Conservation (phyloP, 495 filamentous ascomycete genomes). For the Venustampulla echinocandica region DNA sequence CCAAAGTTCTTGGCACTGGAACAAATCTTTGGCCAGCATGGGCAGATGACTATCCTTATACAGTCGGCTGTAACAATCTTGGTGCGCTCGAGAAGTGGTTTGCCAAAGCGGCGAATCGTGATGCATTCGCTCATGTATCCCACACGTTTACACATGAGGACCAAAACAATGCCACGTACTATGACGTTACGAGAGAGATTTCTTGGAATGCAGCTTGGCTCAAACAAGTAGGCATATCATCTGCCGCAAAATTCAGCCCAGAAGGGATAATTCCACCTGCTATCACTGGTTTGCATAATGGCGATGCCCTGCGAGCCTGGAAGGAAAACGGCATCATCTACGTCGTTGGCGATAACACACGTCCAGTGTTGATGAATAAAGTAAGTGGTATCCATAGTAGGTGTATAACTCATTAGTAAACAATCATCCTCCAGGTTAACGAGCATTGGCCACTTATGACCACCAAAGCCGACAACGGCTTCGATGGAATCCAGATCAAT, state of each 20-base stretch:
- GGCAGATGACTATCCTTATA: constrained; percentile 41
- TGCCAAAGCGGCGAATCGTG: constrained; percentile 33
- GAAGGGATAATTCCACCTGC: constrained; percentile 54
- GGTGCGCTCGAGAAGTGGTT: constrained; percentile 47
- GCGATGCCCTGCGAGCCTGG: constrained; percentile 52
- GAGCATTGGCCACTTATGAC: constrained; percentile 49
- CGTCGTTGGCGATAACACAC: constrained; percentile 57
- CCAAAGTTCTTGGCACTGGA: constrained; percentile 50
- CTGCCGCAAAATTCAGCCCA: constrained; percentile 34
- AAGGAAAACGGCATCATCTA: constrained; percentile 48
- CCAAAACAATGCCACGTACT: constrained; percentile 53
- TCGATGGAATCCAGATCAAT: constrained; percentile 46
- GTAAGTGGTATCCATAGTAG: background rate
- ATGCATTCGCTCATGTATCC: constrained; percentile 49
- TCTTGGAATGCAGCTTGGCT: constrained; percentile 53
- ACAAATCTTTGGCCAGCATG: constrained; percentile 44
- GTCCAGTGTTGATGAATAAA: constrained; percentile 39
- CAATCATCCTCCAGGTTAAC: constrained; percentile 31
- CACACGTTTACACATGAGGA: constrained; percentile 58
- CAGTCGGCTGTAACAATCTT: constrained; percentile 33
- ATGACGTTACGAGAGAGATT: constrained; percentile 48
- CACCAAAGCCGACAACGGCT: constrained; percentile 41
- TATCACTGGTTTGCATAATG: constrained; percentile 59
- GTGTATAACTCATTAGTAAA: background rate
- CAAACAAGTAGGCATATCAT: constrained; percentile 38